phyloP scores from a whole-genome alignment of 2,329 filamentous ascomycete genomes.

The Apiospora phragmitis region DNA sequence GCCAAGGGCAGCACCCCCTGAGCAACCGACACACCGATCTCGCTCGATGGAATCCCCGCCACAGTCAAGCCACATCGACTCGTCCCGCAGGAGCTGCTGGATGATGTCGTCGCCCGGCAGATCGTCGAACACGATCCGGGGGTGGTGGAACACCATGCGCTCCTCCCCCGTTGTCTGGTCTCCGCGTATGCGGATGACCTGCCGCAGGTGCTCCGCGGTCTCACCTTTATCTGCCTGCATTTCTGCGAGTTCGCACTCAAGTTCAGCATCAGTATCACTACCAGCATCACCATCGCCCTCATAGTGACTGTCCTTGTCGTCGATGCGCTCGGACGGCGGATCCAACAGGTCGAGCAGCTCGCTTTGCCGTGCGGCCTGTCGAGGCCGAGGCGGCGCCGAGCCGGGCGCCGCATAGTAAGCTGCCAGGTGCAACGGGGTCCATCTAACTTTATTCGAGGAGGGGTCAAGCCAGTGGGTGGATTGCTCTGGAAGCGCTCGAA shows the following conservation, averaged over 20 bases:
- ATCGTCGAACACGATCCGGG: background rate
- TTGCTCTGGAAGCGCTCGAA: background rate
- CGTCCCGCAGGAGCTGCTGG: background rate
- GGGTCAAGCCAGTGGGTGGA: background rate
- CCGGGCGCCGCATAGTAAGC: background rate
- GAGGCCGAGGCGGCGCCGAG: too few relatives aligned
- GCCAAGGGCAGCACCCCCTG: background rate
- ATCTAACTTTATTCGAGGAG: background rate
- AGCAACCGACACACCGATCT: background rate
- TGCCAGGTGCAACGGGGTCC: background rate
- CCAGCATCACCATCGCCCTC: too few relatives aligned
- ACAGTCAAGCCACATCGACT: background rate
- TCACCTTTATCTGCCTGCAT: background rate
- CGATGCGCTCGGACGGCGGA: too few relatives aligned
- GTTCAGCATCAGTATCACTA: too few relatives aligned
- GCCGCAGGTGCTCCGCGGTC: too few relatives aligned
- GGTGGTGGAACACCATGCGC: background rate
- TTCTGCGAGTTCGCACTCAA: too few relatives aligned
- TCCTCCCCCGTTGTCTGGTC: background rate
- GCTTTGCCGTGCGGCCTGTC: too few relatives aligned
- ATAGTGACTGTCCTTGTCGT: too few relatives aligned
- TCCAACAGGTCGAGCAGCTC: too few relatives aligned
- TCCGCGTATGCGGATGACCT: too few relatives aligned
- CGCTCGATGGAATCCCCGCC: background rate
- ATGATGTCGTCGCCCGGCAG: background rate